These are phyloP conservation scores for Termitomyces sp. DNA, from an alignment of 768 basidiomycete species.

Conservation along the genomic window DNA sequence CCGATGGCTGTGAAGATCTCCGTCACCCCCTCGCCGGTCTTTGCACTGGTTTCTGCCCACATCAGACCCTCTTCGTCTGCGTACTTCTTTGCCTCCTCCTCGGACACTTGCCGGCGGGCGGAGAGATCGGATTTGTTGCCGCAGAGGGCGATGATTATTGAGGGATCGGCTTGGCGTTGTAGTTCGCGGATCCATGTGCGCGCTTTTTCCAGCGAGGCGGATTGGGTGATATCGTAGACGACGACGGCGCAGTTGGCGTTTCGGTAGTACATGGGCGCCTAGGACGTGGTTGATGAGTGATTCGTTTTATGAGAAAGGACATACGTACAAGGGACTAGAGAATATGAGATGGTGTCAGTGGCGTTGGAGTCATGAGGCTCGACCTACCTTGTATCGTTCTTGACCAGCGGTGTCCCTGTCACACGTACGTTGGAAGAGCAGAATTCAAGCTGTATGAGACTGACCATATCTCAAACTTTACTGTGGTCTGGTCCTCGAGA, in stretches of 20 bases:
- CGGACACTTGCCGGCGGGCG: constrained; percentile 77
- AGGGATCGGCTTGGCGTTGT: constrained; percentile 95
- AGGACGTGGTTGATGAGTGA: not conserved
- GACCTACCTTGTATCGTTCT: constrained; percentile 83
- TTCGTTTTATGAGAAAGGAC: constrained; percentile 3
- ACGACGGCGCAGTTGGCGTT: constrained; percentile 93
- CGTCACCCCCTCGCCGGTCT: constrained; percentile 80
- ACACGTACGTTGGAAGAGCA: constrained; percentile 3
- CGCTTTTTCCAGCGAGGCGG: constrained; percentile 90
- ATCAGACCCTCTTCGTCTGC: constrained; percentile 89
- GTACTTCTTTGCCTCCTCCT: constrained; percentile 89
- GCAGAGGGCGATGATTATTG: constrained; percentile 92
- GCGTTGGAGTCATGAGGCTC: constrained; percentile 6
- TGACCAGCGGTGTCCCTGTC: constrained; percentile 92
- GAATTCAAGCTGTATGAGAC: constrained; percentile 15
- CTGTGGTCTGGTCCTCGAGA: constrained; percentile 80
- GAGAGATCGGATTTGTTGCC: constrained; percentile 93
- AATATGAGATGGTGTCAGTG: constrained; percentile 4
- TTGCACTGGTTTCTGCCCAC: constrained; percentile 92
- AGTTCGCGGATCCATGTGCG: constrained; percentile 95
- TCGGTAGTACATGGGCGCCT: constrained; percentile 97
- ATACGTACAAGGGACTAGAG: constrained; percentile 35
- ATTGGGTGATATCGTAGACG: constrained; percentile 93
- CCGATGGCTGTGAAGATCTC: constrained; percentile 87
- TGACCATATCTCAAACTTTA: constrained; percentile 98